phyloP scores from a whole-genome alignment of 441 rosid species.

The Erysimum cheiri region DNA sequence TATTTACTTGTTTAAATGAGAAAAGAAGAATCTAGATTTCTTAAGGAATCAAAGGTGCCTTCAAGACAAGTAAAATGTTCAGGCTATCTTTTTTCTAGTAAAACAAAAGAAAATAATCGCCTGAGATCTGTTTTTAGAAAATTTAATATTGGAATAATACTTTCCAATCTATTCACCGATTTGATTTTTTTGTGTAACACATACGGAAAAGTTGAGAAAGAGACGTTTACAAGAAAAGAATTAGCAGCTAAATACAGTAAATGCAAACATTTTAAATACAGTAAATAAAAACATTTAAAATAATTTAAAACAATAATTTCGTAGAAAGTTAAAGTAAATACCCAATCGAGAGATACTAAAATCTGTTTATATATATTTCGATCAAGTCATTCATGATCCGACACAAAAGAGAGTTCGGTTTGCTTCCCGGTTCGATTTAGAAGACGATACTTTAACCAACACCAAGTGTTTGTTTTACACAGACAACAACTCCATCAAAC shows the following conservation, averaged over 20 bases:
- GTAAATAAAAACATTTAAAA: background rate
- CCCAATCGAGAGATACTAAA: background rate
- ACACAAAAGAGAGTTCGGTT: background rate
- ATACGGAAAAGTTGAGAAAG: constrained; percentile 35
- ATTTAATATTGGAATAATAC: background rate
- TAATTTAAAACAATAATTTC: background rate
- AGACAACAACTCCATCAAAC: constrained; percentile 25
- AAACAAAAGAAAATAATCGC: constrained; percentile 11
- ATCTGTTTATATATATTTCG: background rate
- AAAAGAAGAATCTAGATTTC: constrained; percentile 27
- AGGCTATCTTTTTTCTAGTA: background rate
- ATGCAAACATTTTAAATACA: too few species aligned
- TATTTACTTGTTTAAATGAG: constrained; percentile 25
- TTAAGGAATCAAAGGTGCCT: constrained; percentile 45
- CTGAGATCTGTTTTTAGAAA: background rate
- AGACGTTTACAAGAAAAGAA: constrained; percentile 41
- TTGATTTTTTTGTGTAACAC: constrained; percentile 10
- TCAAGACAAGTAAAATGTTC: constrained; percentile 36
- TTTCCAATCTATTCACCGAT: background rate
- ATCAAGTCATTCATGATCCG: background rate
- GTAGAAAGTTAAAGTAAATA: background rate
- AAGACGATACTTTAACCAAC: constrained; percentile 1
- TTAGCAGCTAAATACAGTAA: constrained; percentile 11
- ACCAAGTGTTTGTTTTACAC: constrained; percentile 1
- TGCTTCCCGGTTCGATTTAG: constrained; percentile 16